A percentile compares a stretch with the other conserved stretches of the same genome.
phyloP scores from a whole-genome alignment of 2,329 filamentous ascomycete species.

The Botrytis hyacinthi region DNA sequence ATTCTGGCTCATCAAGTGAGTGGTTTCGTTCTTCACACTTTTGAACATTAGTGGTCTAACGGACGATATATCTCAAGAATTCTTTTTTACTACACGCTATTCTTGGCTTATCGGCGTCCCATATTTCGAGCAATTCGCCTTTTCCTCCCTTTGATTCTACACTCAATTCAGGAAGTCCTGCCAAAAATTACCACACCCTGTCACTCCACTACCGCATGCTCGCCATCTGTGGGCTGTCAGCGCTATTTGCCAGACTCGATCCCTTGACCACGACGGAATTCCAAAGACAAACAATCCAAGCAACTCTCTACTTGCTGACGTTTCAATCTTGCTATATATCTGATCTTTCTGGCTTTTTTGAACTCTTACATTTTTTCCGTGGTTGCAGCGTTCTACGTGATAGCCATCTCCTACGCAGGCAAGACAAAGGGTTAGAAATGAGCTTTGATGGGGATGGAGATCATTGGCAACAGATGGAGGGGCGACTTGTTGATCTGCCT shows the following conservation, averaged over 20 bases:
- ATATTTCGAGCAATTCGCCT: neutral
- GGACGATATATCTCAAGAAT: neutral
- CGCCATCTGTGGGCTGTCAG: neutral
- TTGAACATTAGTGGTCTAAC: neutral
- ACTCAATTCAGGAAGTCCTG: neutral
- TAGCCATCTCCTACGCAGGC: neutral
- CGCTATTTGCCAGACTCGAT: neutral
- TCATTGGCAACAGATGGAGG: neutral
- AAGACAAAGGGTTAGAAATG: neutral
- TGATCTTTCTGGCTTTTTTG: neutral
- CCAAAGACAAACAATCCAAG: conserved; percentile 4
- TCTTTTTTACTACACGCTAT: conserved; percentile 1
- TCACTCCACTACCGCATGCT: neutral
- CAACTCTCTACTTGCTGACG: neutral
- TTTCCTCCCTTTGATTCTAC: neutral
- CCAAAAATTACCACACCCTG: neutral
- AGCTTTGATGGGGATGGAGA: neutral
- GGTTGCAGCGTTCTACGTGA: conserved; percentile 2
- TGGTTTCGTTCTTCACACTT: neutral
- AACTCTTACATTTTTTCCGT: conserved; percentile 6
- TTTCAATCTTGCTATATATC: conserved; percentile 12
- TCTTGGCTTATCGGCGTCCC: conserved; percentile 1
- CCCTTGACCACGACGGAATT: neutral
- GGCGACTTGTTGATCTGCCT: neutral
- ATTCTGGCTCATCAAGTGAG: conserved; percentile 8